phyloP scores from a whole-genome alignment of 176 grass and related monocot genomes.

The Panicum miliaceum region DNA sequence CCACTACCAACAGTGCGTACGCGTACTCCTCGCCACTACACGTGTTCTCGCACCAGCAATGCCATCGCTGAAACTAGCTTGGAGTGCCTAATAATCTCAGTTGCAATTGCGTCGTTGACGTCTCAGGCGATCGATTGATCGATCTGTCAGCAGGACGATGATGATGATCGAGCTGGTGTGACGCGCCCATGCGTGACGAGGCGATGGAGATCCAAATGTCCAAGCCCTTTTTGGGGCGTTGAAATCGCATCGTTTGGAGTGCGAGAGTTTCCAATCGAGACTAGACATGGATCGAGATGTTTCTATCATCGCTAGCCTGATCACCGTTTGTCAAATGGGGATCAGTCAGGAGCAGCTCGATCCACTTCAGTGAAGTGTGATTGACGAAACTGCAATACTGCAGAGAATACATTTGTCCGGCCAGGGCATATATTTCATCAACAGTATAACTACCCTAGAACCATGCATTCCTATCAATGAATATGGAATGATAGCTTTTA shows the following conservation, averaged over 20 bases:
- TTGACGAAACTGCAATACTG: too few species aligned
- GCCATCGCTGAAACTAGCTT: not conserved
- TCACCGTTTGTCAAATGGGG: not conserved
- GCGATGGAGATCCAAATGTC: not conserved
- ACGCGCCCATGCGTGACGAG: not conserved
- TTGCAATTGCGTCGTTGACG: not conserved
- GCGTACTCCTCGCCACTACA: not conserved
- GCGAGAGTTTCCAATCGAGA: not conserved
- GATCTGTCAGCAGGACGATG: not conserved
- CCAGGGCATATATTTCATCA: too few species aligned
- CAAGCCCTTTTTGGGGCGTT: not conserved
- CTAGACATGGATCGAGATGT: not conserved
- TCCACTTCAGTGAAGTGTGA: too few species aligned
- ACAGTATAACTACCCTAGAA: too few species aligned
- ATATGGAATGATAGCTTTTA: too few species aligned
- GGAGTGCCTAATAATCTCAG: not conserved
- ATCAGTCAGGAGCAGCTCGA: too few species aligned
- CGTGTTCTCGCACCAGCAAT: not conserved
- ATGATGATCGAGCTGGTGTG: not conserved
- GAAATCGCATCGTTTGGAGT: not conserved
- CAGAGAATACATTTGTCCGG: too few species aligned
- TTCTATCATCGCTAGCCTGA: not conserved
- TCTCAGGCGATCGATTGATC: not conserved
- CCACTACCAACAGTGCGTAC: constrained; percentile 35
- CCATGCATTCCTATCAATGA: too few species aligned